A percentile compares a stretch with the other conserved stretches of the same genome.
These are phyloP conservation scores for Starmerella cellae DNA, from an alignment of 805 yeast genomes.

Conservation along the genomic window DNA sequence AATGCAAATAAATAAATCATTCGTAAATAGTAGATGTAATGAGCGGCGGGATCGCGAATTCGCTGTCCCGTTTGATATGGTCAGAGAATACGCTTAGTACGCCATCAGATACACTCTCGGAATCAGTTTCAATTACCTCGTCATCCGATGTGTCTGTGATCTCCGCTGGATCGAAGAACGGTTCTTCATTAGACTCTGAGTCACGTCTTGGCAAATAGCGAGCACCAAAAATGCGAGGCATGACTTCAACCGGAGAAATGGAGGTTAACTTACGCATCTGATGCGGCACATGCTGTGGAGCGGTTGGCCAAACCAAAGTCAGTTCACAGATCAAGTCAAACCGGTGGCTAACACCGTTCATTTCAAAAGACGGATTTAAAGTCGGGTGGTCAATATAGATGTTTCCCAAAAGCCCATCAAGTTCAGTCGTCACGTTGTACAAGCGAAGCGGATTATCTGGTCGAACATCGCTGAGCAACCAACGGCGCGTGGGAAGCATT, in stretches of 20 bases:
- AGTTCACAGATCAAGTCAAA: constrained; percentile 9
- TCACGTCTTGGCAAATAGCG: background rate
- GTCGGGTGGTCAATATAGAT: constrained; percentile 10
- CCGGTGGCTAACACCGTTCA: constrained; percentile 4
- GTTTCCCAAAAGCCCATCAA: constrained; percentile 3
- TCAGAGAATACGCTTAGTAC: constrained; percentile 5
- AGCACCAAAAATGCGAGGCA: constrained; percentile 9
- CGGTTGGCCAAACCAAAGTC: constrained; percentile 1
- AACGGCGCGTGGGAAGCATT: constrained; percentile 5
- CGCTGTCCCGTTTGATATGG: constrained; percentile 3
- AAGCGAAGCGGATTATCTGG: background rate
- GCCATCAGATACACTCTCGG: constrained; percentile 1
- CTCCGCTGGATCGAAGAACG: constrained; percentile 9
- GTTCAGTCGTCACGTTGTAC: background rate
- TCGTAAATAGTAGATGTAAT: background rate
- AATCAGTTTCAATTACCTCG: background rate
- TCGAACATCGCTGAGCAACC: constrained; percentile 9
- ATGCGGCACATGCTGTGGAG: background rate
- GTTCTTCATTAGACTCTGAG: background rate
- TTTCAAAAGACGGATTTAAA: constrained; percentile 7
- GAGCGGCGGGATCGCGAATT: background rate
- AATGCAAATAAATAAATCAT: too few species aligned
- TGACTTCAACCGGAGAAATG: constrained; percentile 7
- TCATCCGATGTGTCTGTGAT: constrained; percentile 12
- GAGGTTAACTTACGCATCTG: constrained; percentile 2